Evolutionary conservation across 768 basidiomycete genomes (phyloP), one percentile per base, ranked within the genome.

Genomic region (Panaeolus cyanescens): DNA sequence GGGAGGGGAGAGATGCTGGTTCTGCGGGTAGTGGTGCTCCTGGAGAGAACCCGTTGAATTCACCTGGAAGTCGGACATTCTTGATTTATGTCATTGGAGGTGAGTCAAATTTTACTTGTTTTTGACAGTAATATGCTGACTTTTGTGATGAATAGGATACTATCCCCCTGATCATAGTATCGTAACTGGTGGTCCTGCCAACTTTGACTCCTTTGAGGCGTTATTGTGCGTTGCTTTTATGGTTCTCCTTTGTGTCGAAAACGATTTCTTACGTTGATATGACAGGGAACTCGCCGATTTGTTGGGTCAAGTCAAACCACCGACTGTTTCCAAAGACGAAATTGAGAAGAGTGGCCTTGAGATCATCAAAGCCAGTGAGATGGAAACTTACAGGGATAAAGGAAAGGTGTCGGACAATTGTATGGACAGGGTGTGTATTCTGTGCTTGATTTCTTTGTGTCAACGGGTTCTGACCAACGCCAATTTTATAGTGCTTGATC

Each of bases 131-230:
- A 39, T 25, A 37, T 42, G 36, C 17, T 54, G 8, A 55, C 50
- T 54, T 56, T 25, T 55, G 42, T 65, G 54, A 65, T 60, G 32
- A 50, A 8, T 59, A 91, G 95, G 95, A n/a, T 93, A 95, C 69
- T 97, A 96, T 71, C 93, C 94, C 1, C 89, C 91, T 13, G 88
- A 92, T 67, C 95, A 96, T 71, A 91, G 87, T 55, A 89, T 98
- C 63, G 87, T 96, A 40, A 90, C 88, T n/a, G 91, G 90, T 22
- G 85, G 82, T 17, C 80, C 84, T 1, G 85, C 87, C 65, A 85
- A 83, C 20, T 76, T 92, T 40, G 90, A 92, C 65, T 91, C 90
- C 3, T 91, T 93, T 64, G 92, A 93, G 68, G 90, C 91, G 4
- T 70, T 93, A 31, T 80, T 90, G 89, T 90, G 70, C 19, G 86